Conservation (phyloP, 306 rosid genomes). For the Abrus precatorius region DNA sequence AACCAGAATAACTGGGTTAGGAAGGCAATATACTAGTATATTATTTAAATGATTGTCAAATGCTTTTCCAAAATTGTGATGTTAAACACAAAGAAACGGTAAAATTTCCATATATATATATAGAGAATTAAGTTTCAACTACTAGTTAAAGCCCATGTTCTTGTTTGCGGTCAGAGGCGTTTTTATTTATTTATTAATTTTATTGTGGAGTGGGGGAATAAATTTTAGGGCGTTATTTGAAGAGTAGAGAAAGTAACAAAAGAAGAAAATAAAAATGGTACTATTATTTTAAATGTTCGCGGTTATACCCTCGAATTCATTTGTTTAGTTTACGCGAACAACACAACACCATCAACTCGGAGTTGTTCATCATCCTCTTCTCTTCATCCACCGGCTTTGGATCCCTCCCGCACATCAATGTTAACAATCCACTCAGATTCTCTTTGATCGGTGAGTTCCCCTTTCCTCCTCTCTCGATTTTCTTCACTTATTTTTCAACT, state of each 20-base stretch:
- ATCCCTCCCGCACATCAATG: slow-evolving; percentile 36
- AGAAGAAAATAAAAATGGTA: slow-evolving; percentile 10
- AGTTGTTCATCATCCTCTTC: slow-evolving; percentile 43
- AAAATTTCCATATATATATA: neutral
- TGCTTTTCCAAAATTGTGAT: neutral
- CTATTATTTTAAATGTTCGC: slow-evolving; percentile 82
- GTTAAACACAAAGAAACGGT: neutral
- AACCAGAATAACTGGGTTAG: neutral
- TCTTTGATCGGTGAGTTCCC: slow-evolving; percentile 56
- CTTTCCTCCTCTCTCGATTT: slow-evolving; percentile 39
- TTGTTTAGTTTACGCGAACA: slow-evolving; percentile 42
- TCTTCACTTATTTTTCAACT: slow-evolving; percentile 1
- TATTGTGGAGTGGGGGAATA: neutral
- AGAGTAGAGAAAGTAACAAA: neutral
- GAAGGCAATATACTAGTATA: neutral
- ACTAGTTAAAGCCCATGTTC: neutral
- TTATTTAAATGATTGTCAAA: neutral
- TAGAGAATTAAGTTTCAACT: neutral
- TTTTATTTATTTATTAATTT: neutral
- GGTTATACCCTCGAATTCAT: slow-evolving; percentile 72
- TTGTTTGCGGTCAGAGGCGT: neutral
- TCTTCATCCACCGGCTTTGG: slow-evolving; percentile 24
- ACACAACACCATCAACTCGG: neutral
- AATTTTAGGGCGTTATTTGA: neutral
- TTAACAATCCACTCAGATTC: neutral